Percentiles rank a stretch among this genome's conserved stretches.
Conservation (phyloP, 2,329 filamentous ascomycete species). For the Colletotrichum sp. region DNA sequence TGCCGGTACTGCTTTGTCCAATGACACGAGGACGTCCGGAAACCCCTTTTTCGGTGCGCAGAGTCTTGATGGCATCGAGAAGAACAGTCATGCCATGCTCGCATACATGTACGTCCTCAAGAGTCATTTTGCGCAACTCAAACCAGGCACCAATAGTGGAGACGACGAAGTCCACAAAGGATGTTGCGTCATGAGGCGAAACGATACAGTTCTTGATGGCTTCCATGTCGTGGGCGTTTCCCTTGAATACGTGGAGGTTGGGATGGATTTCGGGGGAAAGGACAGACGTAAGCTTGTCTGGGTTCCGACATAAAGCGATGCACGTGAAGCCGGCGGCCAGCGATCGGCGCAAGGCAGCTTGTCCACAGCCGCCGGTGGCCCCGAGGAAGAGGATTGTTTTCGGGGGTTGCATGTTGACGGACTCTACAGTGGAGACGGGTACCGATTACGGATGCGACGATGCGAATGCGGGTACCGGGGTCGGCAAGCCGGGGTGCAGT, state of each 20-base stretch:
- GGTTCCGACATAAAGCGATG: constrained; percentile 53
- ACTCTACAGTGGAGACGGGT: neutral
- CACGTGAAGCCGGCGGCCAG: constrained; percentile 51
- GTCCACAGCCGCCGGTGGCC: constrained; percentile 53
- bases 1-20: constrained; percentile 46
- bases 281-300: constrained; percentile 48
- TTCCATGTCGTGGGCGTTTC: constrained; percentile 48
- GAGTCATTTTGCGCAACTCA: constrained; percentile 32
- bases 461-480: neutral
- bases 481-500: neutral
- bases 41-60: constrained; percentile 26
- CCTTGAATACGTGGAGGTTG: constrained; percentile 48
- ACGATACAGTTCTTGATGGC: constrained; percentile 41
- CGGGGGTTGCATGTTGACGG: constrained; percentile 7
- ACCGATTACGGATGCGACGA: constrained; percentile 18
- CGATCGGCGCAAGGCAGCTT: constrained; percentile 47
- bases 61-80: constrained; percentile 38
- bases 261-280: constrained; percentile 32
- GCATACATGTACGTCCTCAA: constrained; percentile 55
- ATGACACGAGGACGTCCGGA: constrained; percentile 37
- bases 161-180: constrained; percentile 50
- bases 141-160: constrained; percentile 49
- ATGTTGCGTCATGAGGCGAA: constrained; percentile 25
- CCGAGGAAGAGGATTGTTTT: constrained; percentile 58
- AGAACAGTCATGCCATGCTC: constrained; percentile 45